These are phyloP conservation scores for Calonectria henricotiae DNA, from an alignment of 2,329 filamentous ascomycete species.

Conservation along the genomic window DNA sequence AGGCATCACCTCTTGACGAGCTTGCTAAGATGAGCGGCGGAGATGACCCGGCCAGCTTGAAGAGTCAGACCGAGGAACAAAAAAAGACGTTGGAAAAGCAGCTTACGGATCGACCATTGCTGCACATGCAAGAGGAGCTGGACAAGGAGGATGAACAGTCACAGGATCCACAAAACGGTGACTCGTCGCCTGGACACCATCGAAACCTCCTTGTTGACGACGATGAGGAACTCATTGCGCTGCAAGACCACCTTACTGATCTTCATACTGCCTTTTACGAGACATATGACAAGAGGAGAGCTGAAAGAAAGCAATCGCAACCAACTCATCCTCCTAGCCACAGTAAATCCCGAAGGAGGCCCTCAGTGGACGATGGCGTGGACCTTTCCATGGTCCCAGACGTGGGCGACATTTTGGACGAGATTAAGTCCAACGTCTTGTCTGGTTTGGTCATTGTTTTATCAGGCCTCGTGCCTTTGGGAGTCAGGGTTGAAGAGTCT, in stretches of 20 bases:
- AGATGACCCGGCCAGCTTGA: slow-evolving; percentile 78
- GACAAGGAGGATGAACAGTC: slow-evolving; percentile 79
- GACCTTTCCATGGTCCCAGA: slow-evolving; percentile 79
- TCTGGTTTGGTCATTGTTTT: slow-evolving; percentile 85
- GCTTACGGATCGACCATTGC: slow-evolving; percentile 87
- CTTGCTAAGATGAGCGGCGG: slow-evolving; percentile 83
- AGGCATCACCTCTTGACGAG: slow-evolving; percentile 75
- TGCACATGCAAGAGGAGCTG: slow-evolving; percentile 93
- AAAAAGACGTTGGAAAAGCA: slow-evolving; percentile 91
- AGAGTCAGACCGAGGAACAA: slow-evolving; percentile 87
- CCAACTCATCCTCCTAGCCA: slow-evolving; percentile 58
- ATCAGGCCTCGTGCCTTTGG: slow-evolving; percentile 90
- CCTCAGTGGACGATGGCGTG: slow-evolving; percentile 61
- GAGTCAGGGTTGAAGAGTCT: slow-evolving; percentile 83
- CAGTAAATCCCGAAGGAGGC: slow-evolving; percentile 53
- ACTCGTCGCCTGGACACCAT: slow-evolving; percentile 58
- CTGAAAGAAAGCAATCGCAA: slow-evolving; percentile 56
- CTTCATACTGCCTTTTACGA: slow-evolving; percentile 89
- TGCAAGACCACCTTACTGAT: slow-evolving; percentile 82
- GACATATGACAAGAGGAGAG: slow-evolving; percentile 78
- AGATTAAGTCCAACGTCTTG: slow-evolving; percentile 84
- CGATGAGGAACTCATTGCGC: slow-evolving; percentile 84
- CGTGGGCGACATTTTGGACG: slow-evolving; percentile 86
- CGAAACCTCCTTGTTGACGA: slow-evolving; percentile 88
- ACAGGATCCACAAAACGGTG: slow-evolving; percentile 50